phyloP scores from a whole-genome alignment of 441 rosid genomes.

The Jatropha podagrica region DNA sequence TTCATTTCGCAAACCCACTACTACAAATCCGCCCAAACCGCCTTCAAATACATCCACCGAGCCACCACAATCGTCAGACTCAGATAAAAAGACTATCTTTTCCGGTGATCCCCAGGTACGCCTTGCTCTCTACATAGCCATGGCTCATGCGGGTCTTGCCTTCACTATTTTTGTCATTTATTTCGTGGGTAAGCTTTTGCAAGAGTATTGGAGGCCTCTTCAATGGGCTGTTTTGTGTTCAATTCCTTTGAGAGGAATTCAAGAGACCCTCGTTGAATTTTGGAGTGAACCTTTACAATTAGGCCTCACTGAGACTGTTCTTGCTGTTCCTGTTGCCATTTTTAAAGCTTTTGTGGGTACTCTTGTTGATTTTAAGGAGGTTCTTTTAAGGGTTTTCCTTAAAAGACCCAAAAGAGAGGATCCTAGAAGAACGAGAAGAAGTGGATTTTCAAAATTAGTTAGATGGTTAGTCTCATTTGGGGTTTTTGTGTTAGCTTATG shows the following conservation, averaged over 20 bases:
- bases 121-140: constrained; percentile 89
- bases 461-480: constrained; percentile 79
- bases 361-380: constrained; percentile 69
- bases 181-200: constrained; percentile 71
- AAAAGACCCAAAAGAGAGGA: constrained; percentile 47
- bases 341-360: constrained; percentile 72
- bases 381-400: constrained; percentile 49
- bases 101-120: constrained; percentile 73
- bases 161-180: constrained; percentile 65
- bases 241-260: constrained; percentile 86
- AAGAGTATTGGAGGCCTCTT: constrained; percentile 82
- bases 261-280: constrained; percentile 78
- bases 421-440: constrained; percentile 32
- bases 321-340: constrained; percentile 80
- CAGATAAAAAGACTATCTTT: constrained; percentile 31
- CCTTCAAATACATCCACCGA: constrained; percentile 22
- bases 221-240: constrained; percentile 97
- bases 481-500: constrained; percentile 77
- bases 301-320: constrained; percentile 85
- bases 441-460: constrained; percentile 70
- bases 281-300: constrained; percentile 76
- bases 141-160: constrained; percentile 96
- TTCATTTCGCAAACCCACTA: constrained; percentile 62
- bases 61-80: constrained; percentile 3
- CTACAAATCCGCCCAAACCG: constrained; percentile 30